phyloP scores from a whole-genome alignment of 805 yeast species.

The Metschnikowia drakensbergensis region DNA sequence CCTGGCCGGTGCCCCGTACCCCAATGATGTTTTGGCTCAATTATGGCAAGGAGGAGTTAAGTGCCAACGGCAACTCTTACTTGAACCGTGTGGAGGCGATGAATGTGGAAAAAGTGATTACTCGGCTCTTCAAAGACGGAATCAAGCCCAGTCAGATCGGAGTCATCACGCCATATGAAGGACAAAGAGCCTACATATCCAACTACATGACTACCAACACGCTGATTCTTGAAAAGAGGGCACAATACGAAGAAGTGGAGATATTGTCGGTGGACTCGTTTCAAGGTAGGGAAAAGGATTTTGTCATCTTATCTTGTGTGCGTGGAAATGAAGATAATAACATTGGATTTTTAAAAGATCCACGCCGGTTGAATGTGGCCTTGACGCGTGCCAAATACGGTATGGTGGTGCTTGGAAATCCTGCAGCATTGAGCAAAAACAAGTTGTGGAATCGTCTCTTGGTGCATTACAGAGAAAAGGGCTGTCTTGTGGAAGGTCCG shows the following conservation, averaged over 20 bases:
- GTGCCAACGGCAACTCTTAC: constrained; percentile 75
- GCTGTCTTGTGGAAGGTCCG: constrained; percentile 88
- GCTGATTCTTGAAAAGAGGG: constrained; percentile 42
- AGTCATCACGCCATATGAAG: constrained; percentile 91
- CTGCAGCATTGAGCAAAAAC: constrained; percentile 67
- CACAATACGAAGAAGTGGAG: constrained; percentile 67
- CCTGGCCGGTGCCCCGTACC: constrained; percentile 82
- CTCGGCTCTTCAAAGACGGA: constrained; percentile 71
- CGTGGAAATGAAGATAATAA: constrained; percentile 39
- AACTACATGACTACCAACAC: constrained; percentile 72
- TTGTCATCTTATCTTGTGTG: constrained; percentile 41
- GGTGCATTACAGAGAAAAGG: constrained; percentile 74
- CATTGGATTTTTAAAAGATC: constrained; percentile 43
- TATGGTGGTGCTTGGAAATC: constrained; percentile 68
- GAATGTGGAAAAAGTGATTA: constrained; percentile 77
- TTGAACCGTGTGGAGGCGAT: constrained; percentile 86
- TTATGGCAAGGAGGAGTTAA: constrained; percentile 84
- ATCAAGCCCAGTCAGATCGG: constrained; percentile 72
- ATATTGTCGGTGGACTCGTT: constrained; percentile 59
- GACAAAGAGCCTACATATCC: constrained; percentile 78
- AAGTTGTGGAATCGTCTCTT: constrained; percentile 75
- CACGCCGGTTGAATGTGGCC: constrained; percentile 44
- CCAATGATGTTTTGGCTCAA: constrained; percentile 98
- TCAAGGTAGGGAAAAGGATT: constrained; percentile 45
- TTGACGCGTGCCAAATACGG: constrained; percentile 44